Evolutionary conservation across 768 basidiomycete genomes (phyloP).

Genomic region (Trametes cingulata): DNA sequence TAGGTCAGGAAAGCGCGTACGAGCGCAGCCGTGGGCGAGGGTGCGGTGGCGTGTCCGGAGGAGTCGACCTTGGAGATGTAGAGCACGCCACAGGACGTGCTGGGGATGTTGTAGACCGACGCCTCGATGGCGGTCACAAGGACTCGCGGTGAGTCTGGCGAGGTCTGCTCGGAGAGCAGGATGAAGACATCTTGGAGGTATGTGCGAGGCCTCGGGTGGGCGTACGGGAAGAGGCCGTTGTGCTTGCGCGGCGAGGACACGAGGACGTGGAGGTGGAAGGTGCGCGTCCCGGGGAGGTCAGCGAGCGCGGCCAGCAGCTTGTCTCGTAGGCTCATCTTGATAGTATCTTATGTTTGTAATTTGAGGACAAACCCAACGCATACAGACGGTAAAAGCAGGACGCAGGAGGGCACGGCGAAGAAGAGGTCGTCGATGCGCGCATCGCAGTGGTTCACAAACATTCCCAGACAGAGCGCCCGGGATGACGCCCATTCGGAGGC

Average conservation of each 20-base stretch:
- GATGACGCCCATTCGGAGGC: slow-evolving; percentile 9
- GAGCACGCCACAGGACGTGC: slow-evolving; percentile 68
- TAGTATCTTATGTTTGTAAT: neutral
- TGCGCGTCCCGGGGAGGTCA: slow-evolving; percentile 62
- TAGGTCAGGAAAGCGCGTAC: slow-evolving; percentile 64
- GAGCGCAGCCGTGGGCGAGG: slow-evolving; percentile 70
- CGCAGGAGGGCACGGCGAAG: neutral
- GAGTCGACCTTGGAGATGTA: slow-evolving; percentile 96
- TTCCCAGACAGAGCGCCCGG: slow-evolving; percentile 9
- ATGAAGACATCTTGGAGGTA: slow-evolving; percentile 79
- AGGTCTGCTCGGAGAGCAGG: slow-evolving; percentile 65
- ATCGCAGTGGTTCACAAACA: slow-evolving; percentile 11
- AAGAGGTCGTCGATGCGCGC: neutral
- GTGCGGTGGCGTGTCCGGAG: slow-evolving; percentile 69
- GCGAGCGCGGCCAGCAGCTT: slow-evolving; percentile 57
- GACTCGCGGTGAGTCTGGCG: slow-evolving; percentile 51
- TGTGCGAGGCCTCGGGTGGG: slow-evolving; percentile 61
- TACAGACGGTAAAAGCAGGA: neutral
- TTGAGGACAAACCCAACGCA: neutral
- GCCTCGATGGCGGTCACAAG: slow-evolving; percentile 83
- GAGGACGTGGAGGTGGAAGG: slow-evolving; percentile 76
- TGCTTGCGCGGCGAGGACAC: slow-evolving; percentile 68
- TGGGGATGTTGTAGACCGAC: slow-evolving; percentile 69
- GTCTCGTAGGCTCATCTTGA: slow-evolving; percentile 56
- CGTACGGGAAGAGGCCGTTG: slow-evolving; percentile 72